Percentiles rank a stretch among this genome's conserved stretches.
Evolutionary conservation across 805 yeast species (phyloP).

Genomic region (Saccharomycopsis lassenensis): DNA sequence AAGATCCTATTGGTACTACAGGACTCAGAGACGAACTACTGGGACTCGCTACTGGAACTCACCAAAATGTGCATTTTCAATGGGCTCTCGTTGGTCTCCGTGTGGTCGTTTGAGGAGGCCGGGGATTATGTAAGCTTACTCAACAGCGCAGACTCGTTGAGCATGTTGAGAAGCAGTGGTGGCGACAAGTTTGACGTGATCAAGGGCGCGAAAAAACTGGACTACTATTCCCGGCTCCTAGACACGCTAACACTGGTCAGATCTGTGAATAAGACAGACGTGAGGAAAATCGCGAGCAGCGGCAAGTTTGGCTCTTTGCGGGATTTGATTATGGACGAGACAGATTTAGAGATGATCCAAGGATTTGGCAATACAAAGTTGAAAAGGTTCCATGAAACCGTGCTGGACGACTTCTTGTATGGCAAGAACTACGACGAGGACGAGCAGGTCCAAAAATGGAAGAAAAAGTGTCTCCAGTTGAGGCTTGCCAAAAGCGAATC

Average conservation of each 20-base stretch:
- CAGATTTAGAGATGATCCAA: conserved; percentile 27
- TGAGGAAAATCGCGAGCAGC: conserved; percentile 39
- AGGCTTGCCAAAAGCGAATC: no score
- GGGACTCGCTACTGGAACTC: conserved; percentile 31
- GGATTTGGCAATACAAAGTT: conserved; percentile 42
- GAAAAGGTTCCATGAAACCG: conserved; percentile 28
- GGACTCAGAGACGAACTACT: conserved; percentile 31
- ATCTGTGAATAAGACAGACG: conserved; percentile 44
- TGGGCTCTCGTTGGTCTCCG: conserved; percentile 31
- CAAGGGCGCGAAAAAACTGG: conserved; percentile 33
- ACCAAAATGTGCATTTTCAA: conserved; percentile 31
- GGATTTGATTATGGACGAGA: conserved; percentile 13
- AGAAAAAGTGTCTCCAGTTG: no score
- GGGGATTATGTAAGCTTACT: conserved; percentile 20
- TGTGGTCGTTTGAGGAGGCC: conserved; percentile 42
- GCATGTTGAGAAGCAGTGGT: background rate
- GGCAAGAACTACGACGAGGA: conserved; percentile 29
- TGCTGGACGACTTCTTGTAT: conserved; percentile 41
- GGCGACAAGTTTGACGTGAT: conserved; percentile 25
- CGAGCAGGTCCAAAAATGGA: no score
- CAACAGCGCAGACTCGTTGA: conserved; percentile 10
- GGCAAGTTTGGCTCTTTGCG: conserved; percentile 29
- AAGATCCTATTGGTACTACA: conserved; percentile 8
- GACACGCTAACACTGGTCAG: conserved; percentile 36
- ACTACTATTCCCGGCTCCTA: conserved; percentile 34